Evolutionary conservation across 2,329 filamentous ascomycete species (phyloP), one percentile per base, ranked within the genome.

Genomic region (Fusarium oxysporum): DNA sequence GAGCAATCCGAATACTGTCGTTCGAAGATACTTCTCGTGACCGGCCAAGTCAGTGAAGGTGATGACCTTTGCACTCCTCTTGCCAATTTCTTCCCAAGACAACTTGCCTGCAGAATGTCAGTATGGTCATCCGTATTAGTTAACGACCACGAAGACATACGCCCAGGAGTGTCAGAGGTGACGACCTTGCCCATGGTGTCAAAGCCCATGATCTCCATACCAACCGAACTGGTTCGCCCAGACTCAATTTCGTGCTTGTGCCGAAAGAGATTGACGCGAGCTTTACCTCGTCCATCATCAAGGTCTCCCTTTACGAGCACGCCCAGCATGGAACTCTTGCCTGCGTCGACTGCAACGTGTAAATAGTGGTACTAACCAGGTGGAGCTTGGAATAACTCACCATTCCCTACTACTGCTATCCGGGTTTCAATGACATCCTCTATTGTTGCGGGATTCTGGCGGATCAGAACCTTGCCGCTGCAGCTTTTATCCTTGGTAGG

Each of bases 181-280:
- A 98, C 89, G 33, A 97, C 92, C 32, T 95, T 90, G 33, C 96
- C 96, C 62, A 89, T 88, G 56, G 92, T 94, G 81, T 98, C 95
- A 77, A 98, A 99, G 4, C 96, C 96, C 92, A 98, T 95, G 70
- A 98, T 98, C 82, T 99, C 96, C 95, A 98, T 97, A 45, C 96
- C 96, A 1, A 99, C 96, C 0, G 95, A 98, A 80, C 94, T 97
- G 14, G 96, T 99, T 73, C 96, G 89, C 3, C 96, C 96, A 51
- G 93, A 96, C 83, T 99, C 96, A 44, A 98, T 93, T 83, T 99
- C 96, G 79, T 99, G 96, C 83, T 99, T 98, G 82, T 99, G 96
- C 21, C 96, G 90, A 84, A 99, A 99, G 17, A 99, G 90, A 74
- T 97, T 98, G 57, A 99, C 93, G 70, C 96, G 92, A 50, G 96